phyloP scores from a whole-genome alignment of 176 grass and related monocot species.

The Carex littledalei region DNA sequence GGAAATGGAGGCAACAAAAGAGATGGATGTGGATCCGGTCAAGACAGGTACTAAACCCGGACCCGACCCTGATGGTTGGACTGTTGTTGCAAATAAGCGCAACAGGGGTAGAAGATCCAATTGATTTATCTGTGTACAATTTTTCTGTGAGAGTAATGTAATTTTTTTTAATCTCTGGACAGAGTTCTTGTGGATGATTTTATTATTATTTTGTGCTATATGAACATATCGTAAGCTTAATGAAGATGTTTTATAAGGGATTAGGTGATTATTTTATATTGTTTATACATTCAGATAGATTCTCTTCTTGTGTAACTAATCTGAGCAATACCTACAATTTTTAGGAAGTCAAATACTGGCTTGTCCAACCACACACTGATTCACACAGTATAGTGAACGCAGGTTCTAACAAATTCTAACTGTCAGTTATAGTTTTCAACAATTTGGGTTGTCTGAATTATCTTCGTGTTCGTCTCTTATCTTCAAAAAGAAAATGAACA shows the following conservation, averaged over 20 bases:
- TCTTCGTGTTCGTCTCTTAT: too few species aligned
- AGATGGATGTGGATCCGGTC: constrained; percentile 39
- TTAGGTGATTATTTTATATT: neutral
- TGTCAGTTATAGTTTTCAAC: too few species aligned
- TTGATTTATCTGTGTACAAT: neutral
- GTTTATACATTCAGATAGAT: neutral
- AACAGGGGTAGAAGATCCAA: constrained; percentile 27
- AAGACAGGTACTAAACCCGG: constrained; percentile 26
- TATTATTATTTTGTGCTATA: neutral
- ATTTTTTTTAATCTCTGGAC: neutral
- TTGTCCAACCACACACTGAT: too few species aligned
- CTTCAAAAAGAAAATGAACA: too few species aligned
- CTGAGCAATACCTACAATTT: too few species aligned
- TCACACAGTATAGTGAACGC: too few species aligned
- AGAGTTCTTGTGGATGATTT: neutral
- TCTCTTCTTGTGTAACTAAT: neutral
- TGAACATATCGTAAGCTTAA: neutral
- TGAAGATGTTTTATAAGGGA: neutral
- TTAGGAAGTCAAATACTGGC: too few species aligned
- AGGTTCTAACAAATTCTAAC: too few species aligned
- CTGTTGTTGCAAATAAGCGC: constrained; percentile 44
- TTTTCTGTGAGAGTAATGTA: neutral
- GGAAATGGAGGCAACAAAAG: constrained; percentile 21
- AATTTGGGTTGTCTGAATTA: too few species aligned
- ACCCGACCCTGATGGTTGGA: constrained; percentile 78